phyloP scores from a whole-genome alignment of 75 land plant genomes.

The Pinus tabuliformis region DNA sequence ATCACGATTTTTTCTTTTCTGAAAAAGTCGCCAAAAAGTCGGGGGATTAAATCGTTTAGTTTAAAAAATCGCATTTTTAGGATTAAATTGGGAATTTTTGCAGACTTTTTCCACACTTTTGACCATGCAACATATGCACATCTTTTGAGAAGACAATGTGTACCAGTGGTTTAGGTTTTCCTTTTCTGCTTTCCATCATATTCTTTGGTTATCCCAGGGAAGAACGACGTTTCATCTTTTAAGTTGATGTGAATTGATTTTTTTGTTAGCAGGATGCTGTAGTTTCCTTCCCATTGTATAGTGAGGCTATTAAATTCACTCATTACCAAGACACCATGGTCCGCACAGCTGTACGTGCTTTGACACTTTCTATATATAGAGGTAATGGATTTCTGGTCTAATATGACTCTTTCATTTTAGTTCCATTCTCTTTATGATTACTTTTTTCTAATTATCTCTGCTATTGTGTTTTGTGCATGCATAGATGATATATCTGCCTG shows the following conservation, averaged over 20 bases:
- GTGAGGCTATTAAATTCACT: slow-evolving; percentile 70
- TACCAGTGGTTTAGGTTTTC: neutral
- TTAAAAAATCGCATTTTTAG: too few relatives aligned
- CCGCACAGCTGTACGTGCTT: slow-evolving; percentile 64
- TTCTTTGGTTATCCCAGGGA: neutral
- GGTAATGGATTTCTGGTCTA: slow-evolving; percentile 25
- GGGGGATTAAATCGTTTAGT: too few relatives aligned
- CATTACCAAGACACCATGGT: slow-evolving; percentile 70
- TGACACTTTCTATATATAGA: slow-evolving; percentile 61
- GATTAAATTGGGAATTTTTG: too few relatives aligned
- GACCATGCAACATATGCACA: too few relatives aligned
- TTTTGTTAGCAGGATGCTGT: slow-evolving; percentile 50
- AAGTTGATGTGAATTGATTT: neutral
- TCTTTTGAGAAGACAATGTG: too few relatives aligned
- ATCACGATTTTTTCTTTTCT: too few relatives aligned
- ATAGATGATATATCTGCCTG: neutral
- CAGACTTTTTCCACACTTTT: too few relatives aligned
- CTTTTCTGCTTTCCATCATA: neutral
- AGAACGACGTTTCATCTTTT: neutral
- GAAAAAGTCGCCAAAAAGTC: too few relatives aligned
- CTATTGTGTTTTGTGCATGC: slow-evolving; percentile 2
- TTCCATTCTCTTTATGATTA: neutral
- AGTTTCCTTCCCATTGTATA: slow-evolving; percentile 66
- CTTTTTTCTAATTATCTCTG: neutral
- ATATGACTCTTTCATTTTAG: slow-evolving; percentile 9